Base-by-base conservation (phyloP, 306 rosid species). In the Psophocarpus tetragonolobus region DNA sequence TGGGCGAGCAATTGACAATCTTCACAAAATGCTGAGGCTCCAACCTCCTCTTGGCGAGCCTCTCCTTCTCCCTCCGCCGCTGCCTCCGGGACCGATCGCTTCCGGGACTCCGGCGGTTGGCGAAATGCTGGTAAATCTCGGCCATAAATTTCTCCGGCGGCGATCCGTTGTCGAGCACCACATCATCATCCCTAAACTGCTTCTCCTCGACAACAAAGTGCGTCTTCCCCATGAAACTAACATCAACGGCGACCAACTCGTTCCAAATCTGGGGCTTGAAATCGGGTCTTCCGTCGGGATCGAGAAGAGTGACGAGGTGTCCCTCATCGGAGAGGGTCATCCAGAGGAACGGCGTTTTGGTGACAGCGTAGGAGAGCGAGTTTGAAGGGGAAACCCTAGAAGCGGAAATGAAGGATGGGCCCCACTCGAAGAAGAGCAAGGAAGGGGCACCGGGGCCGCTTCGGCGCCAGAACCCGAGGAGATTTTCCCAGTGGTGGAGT, bases 1-100 rank as follows among this genome's bases (percentile, higher is more conserved):
- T 80, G 0, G 97, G 97, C 2, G 92, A 84, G 83, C 90, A 90
- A 87, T 95, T 83, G 8, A 86, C 91, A 73, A 95, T 87, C 93
- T 95, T 95, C 10, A 95, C 99, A 62, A 91, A 95, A 90, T 95
- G 98, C 80, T 95, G 94, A 24, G 97, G 75, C 85, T 91, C 98
- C 99, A 88, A 87, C 57, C 81, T 95, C 91, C 91, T 87, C 80
- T 83, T 87, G 20, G 88, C 87, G 18, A 86, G 79, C 70, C 92
- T 89, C 71, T 90, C 94, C 89, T 84, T 92, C 80, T 88, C 91
- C 81, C 64, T 85, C 84, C 88, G 90, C 79, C 98, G 88, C 81
- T 91, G 97, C 81, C 88, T 88, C 89, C 98, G 88, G 4, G 88
- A 84, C 39, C 88, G 85, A 15, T 93, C 97, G 2, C 90, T 85